Conservation (phyloP, 768 basidiomycete species). For the Phlegmacium glaucopus region DNA sequence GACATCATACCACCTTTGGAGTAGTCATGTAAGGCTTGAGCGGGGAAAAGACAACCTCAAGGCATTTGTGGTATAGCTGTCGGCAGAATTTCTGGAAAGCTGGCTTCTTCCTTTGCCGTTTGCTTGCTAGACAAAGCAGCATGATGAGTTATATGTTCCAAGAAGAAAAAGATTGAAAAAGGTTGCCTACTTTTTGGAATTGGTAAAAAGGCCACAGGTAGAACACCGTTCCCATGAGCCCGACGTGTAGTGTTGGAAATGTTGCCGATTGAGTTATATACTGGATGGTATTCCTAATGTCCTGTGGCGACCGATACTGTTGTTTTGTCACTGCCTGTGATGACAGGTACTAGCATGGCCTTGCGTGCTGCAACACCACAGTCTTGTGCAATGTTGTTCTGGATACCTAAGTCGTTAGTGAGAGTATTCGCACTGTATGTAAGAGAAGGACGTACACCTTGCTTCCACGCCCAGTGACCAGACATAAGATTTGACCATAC, state of each 20-base stretch:
- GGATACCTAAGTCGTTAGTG: not conserved
- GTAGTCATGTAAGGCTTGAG: conserved; percentile 12
- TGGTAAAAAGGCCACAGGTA: conserved; percentile 28
- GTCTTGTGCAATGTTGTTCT: conserved; percentile 27
- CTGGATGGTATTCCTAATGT: conserved; percentile 35
- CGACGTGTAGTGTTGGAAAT: conserved; percentile 25
- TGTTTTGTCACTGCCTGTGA: conserved; percentile 39
- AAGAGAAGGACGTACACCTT: conserved; percentile 7
- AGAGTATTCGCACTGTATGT: not conserved
- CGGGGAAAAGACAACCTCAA: conserved; percentile 13
- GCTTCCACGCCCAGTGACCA: conserved; percentile 6
- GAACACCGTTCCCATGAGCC: conserved; percentile 25
- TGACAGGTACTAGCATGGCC: conserved; percentile 26
- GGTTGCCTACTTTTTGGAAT: conserved; percentile 30
- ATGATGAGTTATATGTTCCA: not conserved
- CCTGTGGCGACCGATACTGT: conserved; percentile 38
- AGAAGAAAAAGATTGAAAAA: not conserved
- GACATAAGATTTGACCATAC: conserved; percentile 17
- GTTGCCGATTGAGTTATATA: conserved; percentile 28
- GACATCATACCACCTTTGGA: conserved; percentile 19
- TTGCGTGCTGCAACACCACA: conserved; percentile 23
- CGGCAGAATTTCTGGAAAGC: no score
- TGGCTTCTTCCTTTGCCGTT: conserved; percentile 6
- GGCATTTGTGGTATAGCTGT: conserved; percentile 20
- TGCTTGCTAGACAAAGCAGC: no score